Evolutionary conservation across 192 early-diverging fungal genomes (phyloP).

Genomic region (Mycoemilia scoparia): DNA sequence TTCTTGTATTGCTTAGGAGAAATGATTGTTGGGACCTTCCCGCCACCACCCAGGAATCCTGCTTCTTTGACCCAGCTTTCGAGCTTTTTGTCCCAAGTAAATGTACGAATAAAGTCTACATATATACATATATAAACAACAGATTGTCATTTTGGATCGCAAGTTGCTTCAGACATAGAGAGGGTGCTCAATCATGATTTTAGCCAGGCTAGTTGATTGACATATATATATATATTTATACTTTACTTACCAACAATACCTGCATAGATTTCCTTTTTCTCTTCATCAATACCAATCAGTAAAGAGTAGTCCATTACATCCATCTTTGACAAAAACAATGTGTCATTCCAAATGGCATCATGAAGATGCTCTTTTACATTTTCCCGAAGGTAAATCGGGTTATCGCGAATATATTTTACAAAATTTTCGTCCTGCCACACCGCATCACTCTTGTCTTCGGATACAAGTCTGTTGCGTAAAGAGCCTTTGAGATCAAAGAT

Average conservation of each 20-base stretch:
- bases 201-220: too few species aligned
- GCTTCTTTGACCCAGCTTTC: conserved; percentile 98
- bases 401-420: conserved; percentile 51
- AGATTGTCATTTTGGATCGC: background rate
- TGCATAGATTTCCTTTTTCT: conserved; percentile 73
- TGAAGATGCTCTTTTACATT: conserved; percentile 73
- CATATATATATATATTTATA: conserved; percentile 2
- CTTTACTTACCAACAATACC: conserved; percentile 89
- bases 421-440: conserved; percentile 90
- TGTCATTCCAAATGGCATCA: conserved; percentile 83
- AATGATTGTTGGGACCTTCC: conserved; percentile 86
- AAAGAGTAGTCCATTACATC: conserved; percentile 98
- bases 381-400: conserved; percentile 78
- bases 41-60: conserved; percentile 75
- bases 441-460: conserved; percentile 71
- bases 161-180: background rate
- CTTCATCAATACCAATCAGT: conserved; percentile 81
- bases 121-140: too few species aligned
- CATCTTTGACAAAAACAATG: conserved; percentile 76
- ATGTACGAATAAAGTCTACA: conserved; percentile 94
- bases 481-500: conserved; percentile 92
- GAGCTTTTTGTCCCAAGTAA: conserved; percentile 97
- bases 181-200: conserved; percentile 1
- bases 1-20: conserved; percentile 85
- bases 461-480: conserved; percentile 80